A percentile compares a stretch with the other conserved stretches of the same genome.
Evolutionary conservation across 2,329 filamentous ascomycete species (phyloP).

Genomic region (Thelonectria discophora): DNA sequence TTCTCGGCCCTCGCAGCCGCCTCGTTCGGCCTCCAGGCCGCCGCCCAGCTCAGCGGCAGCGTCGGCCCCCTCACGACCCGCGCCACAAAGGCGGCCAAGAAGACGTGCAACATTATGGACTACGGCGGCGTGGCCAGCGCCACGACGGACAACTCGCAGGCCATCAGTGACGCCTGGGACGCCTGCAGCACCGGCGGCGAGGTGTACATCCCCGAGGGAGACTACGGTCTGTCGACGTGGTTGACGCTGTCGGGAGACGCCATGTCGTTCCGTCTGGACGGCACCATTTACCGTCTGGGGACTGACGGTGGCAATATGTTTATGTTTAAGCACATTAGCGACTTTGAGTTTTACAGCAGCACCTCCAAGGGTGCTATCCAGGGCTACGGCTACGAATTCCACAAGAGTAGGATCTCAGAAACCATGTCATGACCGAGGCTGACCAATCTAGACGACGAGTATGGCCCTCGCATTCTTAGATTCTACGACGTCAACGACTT

Average conservation of each 20-base stretch:
- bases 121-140: constrained; percentile 29
- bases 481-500: constrained; percentile 32
- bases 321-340: constrained; percentile 32
- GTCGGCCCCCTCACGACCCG: constrained; percentile 29
- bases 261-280: constrained; percentile 35
- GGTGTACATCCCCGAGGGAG: constrained; percentile 30
- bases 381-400: constrained; percentile 32
- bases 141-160: constrained; percentile 27
- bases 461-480: constrained; percentile 33
- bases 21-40: constrained; percentile 30
- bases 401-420: constrained; percentile 16
- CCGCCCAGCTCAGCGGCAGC: constrained; percentile 33
- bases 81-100: constrained; percentile 28
- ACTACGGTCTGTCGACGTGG: constrained; percentile 32
- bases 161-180: constrained; percentile 33
- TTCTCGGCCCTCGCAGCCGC: constrained; percentile 32
- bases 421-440: neutral
- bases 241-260: constrained; percentile 30
- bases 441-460: constrained; percentile 20
- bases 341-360: constrained; percentile 37
- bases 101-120: constrained; percentile 34
- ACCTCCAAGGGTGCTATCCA: constrained; percentile 35
- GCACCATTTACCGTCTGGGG: constrained; percentile 29
- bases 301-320: constrained; percentile 31
- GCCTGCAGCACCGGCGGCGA: constrained; percentile 32